phyloP scores from a whole-genome alignment of 495 filamentous ascomycete species.

The Aspergillus panamensis region DNA sequence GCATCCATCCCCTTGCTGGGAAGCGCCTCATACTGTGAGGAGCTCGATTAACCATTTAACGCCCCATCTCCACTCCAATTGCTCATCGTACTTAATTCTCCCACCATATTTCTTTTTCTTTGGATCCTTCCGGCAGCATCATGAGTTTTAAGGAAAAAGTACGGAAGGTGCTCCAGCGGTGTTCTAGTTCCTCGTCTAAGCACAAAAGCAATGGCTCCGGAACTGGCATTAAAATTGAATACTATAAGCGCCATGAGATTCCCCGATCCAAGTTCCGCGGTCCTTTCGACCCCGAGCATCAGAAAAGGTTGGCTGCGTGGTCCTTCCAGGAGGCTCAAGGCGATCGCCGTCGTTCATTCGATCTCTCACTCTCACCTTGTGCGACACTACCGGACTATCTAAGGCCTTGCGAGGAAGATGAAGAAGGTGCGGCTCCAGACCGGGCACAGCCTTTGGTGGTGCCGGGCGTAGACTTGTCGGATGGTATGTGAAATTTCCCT shows the following conservation, averaged over 20 bases:
- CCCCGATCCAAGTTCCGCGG: conserved; percentile 52
- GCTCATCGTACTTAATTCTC: neutral
- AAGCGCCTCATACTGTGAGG: conserved; percentile 35
- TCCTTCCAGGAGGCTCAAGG: conserved; percentile 42
- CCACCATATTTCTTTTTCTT: conserved; percentile 3
- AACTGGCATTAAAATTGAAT: conserved; percentile 46
- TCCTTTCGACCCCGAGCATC: conserved; percentile 50
- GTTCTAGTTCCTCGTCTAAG: conserved; percentile 18
- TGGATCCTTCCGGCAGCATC: too few species aligned
- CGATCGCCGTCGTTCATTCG: conserved; percentile 35
- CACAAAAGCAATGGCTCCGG: conserved; percentile 24
- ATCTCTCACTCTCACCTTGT: conserved; percentile 41
- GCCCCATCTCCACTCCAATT: conserved; percentile 12
- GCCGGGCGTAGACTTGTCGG: conserved; percentile 14
- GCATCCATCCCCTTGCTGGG: conserved; percentile 37
- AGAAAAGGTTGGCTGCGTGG: conserved; percentile 48
- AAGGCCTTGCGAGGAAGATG: conserved; percentile 17
- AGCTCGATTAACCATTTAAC: conserved; percentile 14
- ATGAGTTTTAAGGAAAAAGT: conserved; percentile 50
- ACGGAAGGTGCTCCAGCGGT: conserved; percentile 38
- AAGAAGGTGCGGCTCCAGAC: conserved; percentile 31
- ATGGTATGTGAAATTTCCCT: too few species aligned
- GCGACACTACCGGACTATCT: conserved; percentile 30
- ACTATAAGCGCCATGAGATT: conserved; percentile 49
- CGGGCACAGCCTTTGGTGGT: conserved; percentile 20